Evolutionary conservation across 225 moss, liverwort and hornwort species (phyloP).

Genomic region (Marchantia paleacea): DNA sequence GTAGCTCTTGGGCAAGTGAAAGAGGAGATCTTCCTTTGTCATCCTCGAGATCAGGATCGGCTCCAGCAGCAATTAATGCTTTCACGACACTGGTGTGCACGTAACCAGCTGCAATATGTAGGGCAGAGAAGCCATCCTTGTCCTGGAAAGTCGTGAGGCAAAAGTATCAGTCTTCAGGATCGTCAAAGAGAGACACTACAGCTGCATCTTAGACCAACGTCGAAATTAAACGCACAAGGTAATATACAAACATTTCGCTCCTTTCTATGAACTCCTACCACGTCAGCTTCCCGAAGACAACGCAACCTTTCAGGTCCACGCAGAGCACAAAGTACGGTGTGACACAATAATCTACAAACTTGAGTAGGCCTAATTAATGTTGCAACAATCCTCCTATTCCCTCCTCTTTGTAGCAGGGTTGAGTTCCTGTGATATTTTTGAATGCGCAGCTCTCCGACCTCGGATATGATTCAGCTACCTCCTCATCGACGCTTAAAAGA

Average conservation of each 20-base stretch:
- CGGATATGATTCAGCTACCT: too few species aligned
- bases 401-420: too few species aligned
- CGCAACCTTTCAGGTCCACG: too few species aligned
- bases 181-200: background rate
- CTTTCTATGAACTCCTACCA: too few species aligned
- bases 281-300: too few species aligned
- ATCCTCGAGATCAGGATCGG: conserved; percentile 91
- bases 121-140: conserved; percentile 74
- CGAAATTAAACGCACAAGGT: background rate
- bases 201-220: background rate
- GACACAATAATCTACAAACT: too few species aligned
- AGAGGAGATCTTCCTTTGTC: conserved; percentile 78
- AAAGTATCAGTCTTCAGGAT: background rate
- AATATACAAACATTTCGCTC: background rate
- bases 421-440: too few species aligned
- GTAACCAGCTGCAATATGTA: conserved; percentile 93
- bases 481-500: too few species aligned
- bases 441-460: too few species aligned
- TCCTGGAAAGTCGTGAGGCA: conserved; percentile 37
- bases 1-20: conserved; percentile 73
- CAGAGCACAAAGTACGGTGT: too few species aligned
- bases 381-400: too few species aligned
- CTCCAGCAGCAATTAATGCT: conserved; percentile 66
- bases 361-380: too few species aligned
- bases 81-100: conserved; percentile 82